phyloP scores from a whole-genome alignment of 257 asterid species.

The Voacanga thouarsii region DNA sequence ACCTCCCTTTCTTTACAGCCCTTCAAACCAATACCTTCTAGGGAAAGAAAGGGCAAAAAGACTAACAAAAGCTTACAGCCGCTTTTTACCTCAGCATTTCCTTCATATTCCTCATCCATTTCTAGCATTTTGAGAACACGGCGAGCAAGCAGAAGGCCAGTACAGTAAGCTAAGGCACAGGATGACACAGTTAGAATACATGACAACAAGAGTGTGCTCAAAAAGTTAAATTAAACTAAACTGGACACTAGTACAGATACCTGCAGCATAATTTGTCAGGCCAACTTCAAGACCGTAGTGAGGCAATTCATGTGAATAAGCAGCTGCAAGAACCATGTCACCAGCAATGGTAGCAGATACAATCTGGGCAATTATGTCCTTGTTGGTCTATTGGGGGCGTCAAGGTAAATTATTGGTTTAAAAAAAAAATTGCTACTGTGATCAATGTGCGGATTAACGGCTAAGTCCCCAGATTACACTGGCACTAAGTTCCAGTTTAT shows the following conservation, averaged over 20 bases:
- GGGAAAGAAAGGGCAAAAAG: not conserved
- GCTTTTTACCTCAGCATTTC: slow-evolving; percentile 67
- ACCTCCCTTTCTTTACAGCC: not conserved
- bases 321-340: slow-evolving; percentile 69
- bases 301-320: slow-evolving; percentile 78
- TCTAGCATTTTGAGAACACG: slow-evolving; percentile 74
- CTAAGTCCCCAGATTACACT: too few species aligned
- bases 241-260: slow-evolving; percentile 18
- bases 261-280: slow-evolving; percentile 82
- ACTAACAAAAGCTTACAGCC: not conserved
- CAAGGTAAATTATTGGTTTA: slow-evolving; percentile 30
- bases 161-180: slow-evolving; percentile 65
- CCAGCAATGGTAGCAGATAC: slow-evolving; percentile 80
- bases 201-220: not conserved
- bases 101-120: slow-evolving; percentile 73
- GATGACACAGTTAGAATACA: not conserved
- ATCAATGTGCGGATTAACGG: too few species aligned
- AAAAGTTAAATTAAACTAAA: not conserved
- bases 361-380: slow-evolving; percentile 69
- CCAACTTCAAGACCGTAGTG: slow-evolving; percentile 79
- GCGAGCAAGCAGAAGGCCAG: slow-evolving; percentile 84
- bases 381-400: slow-evolving; percentile 54
- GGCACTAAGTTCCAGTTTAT: too few species aligned
- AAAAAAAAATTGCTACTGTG: too few species aligned
- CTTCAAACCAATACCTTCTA: not conserved